Base-by-base conservation (phyloP, 2,329 filamentous ascomycete genomes). In the Diaporthe longicolla region DNA sequence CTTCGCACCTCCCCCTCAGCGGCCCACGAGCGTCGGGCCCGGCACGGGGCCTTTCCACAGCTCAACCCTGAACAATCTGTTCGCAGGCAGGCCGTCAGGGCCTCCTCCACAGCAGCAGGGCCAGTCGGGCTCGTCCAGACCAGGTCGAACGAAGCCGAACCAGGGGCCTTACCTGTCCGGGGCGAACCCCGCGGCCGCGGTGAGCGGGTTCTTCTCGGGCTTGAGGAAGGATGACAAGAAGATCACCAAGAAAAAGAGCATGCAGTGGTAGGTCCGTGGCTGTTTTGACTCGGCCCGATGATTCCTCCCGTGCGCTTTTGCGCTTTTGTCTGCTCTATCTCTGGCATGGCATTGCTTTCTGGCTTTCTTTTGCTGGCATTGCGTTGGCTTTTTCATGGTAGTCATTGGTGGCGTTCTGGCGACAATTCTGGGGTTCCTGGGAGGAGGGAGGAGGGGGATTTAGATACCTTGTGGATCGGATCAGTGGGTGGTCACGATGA, bases 1-100 rank as follows among this genome's bases (percentile, higher is more conserved):
- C 45, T 75, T 75, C 40, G 74, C 71, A 71, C 78, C 52, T 77
- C 81, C 66, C 73, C 77, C 76, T 11, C 70, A 69, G 26, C 79
- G 88, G n/a, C 88, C 88, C 1, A 78, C 83, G 50, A 90, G 88
- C 75, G 85, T 84, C 15, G 87, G 85, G 0, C 86, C 87, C 7
- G 79, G 79, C 15, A 77, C 65, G 3, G 73, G 74, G 26, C 77
- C 78, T 0, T 76, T 79, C 32, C 71, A 72, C 63, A 66, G 70
- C 57, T 77, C 75, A 45, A 72, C 73, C 48, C 43, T 74, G 70
- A 78, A 79, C 50, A 77, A 77, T 71, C 82, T 82, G 80, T 83
- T 81, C 75, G 48, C 32, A 9, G 78, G 80, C 29, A 76, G 79
- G 21, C 76, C 79, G 17, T 71, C 76, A 13, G 61, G 72, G 54